phyloP scores from a whole-genome alignment of 768 basidiomycete species.

The Termitomyces sp. region DNA sequence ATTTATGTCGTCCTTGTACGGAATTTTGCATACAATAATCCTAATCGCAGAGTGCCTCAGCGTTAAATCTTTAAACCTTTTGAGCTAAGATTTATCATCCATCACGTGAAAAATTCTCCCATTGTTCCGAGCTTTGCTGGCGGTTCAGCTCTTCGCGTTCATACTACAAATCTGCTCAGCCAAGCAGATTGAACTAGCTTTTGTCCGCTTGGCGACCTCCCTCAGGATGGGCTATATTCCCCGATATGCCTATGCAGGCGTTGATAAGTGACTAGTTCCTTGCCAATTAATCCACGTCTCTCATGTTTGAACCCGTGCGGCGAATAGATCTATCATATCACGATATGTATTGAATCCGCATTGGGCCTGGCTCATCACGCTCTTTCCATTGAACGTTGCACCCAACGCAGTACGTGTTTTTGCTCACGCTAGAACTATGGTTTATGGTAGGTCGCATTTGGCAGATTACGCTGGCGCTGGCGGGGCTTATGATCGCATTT shows the following conservation, averaged over 20 bases:
- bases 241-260: slow-evolving; percentile 70
- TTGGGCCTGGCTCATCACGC: slow-evolving; percentile 88
- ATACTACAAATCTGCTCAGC: not conserved
- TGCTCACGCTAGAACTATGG: not conserved
- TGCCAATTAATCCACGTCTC: slow-evolving; percentile 3
- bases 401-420: slow-evolving; percentile 81
- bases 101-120: slow-evolving; percentile 3
- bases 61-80: too few relatives aligned
- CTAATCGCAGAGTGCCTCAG: not conserved
- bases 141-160: not conserved
- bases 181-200: not conserved
- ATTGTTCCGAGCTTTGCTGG: not conserved
- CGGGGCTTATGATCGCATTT: slow-evolving; percentile 76
- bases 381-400: slow-evolving; percentile 81
- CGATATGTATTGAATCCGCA: slow-evolving; percentile 76
- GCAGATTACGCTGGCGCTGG: slow-evolving; percentile 88
- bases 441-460: not conserved
- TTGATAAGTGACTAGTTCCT: slow-evolving; percentile 62
- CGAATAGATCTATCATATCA: slow-evolving; percentile 65
- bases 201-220: not conserved
- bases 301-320: not conserved
- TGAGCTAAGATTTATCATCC: not conserved
- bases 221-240: slow-evolving; percentile 56
- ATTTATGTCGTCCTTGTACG: not conserved
- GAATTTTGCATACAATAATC: not conserved